These are phyloP conservation scores for Lipomyces chichibuensis DNA, from an alignment of 805 yeast genomes.

Conservation along the genomic window DNA sequence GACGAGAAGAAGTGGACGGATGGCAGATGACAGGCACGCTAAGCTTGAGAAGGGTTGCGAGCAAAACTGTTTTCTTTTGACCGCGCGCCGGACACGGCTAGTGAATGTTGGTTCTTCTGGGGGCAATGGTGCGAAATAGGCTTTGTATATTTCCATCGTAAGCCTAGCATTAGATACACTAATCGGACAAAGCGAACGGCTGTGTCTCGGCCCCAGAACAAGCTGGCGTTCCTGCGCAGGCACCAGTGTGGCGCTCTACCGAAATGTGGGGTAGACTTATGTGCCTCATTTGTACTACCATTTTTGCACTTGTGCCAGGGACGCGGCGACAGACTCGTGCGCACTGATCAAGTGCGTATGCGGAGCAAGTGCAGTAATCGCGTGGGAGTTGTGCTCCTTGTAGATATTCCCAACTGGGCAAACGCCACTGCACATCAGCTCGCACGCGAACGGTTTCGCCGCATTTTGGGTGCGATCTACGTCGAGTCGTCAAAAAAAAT, in stretches of 20 bases:
- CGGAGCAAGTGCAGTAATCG: background rate
- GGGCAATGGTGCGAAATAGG: background rate
- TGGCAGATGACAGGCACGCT: constrained; percentile 2
- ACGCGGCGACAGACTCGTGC: background rate
- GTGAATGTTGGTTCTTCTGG: background rate
- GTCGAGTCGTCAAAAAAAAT: background rate
- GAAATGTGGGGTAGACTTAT: background rate
- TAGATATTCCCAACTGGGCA: background rate
- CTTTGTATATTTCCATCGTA: too few species aligned
- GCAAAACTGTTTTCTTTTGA: too few species aligned
- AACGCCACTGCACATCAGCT: background rate
- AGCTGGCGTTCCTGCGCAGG: constrained; percentile 3
- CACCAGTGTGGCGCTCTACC: background rate
- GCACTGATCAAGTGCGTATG: background rate
- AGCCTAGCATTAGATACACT: too few species aligned
- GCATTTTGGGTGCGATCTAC: background rate
- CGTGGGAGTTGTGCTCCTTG: background rate
- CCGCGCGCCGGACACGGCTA: too few species aligned
- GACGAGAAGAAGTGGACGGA: constrained; percentile 5
- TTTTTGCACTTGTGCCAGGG: background rate
- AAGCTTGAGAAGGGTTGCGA: background rate
- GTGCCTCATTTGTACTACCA: background rate
- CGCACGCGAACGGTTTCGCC: background rate
- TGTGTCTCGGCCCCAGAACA: constrained; percentile 1
- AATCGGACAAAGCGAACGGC: background rate